Conservation (phyloP, 2,329 filamentous ascomycete genomes). For the Aschersonia sp. region DNA sequence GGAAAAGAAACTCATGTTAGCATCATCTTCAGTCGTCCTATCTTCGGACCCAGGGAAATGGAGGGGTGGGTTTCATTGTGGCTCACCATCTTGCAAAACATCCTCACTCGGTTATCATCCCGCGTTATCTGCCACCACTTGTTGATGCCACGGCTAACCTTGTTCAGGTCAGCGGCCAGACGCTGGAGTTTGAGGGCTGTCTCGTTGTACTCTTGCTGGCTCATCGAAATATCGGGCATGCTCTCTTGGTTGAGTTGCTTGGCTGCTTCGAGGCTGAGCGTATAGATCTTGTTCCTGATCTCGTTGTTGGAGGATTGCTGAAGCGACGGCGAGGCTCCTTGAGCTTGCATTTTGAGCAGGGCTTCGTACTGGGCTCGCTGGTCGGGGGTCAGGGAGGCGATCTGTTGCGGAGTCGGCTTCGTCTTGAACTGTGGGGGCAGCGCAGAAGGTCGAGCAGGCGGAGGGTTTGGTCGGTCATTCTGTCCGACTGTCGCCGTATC, state of each 20-base stretch:
- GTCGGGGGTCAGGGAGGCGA: constrained; percentile 28
- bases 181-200: constrained; percentile 27
- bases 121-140: constrained; percentile 33
- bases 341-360: constrained; percentile 12
- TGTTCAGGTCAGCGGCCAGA: constrained; percentile 26
- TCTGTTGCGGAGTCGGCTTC: constrained; percentile 13
- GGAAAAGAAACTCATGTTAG: constrained; percentile 14
- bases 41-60: neutral
- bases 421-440: constrained; percentile 12
- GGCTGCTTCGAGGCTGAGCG: constrained; percentile 25
- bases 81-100: constrained; percentile 40
- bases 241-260: constrained; percentile 22
- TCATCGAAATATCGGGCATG: constrained; percentile 32
- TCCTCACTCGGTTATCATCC: constrained; percentile 33
- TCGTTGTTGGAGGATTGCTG: constrained; percentile 6
- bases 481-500: constrained; percentile 11
- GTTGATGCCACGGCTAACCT: constrained; percentile 27
- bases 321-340: neutral
- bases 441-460: constrained; percentile 9
- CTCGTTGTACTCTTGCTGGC: constrained; percentile 26
- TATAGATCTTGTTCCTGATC: constrained; percentile 17
- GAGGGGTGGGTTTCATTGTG: neutral
- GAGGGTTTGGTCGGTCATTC: constrained; percentile 6
- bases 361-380: constrained; percentile 30
- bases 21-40: too few relatives aligned